These are phyloP conservation scores for Pestalotiopsis sp. DNA, from an alignment of 2,329 filamentous ascomycete genomes.

Conservation along the genomic window DNA sequence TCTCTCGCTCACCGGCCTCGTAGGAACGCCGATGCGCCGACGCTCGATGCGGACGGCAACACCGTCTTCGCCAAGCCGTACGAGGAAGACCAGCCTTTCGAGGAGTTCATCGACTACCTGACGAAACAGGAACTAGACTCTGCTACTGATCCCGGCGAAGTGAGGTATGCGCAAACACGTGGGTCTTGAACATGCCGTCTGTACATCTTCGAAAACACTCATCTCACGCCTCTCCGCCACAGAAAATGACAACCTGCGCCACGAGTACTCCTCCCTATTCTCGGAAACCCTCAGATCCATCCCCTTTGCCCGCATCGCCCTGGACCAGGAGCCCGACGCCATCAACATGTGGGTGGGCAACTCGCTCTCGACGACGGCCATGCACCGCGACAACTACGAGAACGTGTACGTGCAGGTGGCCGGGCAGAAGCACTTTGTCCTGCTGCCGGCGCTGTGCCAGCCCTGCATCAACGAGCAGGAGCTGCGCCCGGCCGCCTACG, in stretches of 20 bases:
- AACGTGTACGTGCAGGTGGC: constrained; percentile 80
- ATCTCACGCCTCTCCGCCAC: background rate
- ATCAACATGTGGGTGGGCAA: constrained; percentile 86
- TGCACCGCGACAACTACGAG: constrained; percentile 85
- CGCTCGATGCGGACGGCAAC: constrained; percentile 31
- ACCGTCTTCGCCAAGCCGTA: constrained; percentile 71
- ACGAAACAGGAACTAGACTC: constrained; percentile 54
- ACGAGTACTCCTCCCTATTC: constrained; percentile 70
- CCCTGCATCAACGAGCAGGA: constrained; percentile 68
- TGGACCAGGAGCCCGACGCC: constrained; percentile 69
- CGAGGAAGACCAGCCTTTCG: constrained; percentile 67
- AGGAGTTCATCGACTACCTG: constrained; percentile 63
- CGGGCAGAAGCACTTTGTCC: constrained; percentile 73
- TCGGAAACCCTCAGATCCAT: constrained; percentile 65
- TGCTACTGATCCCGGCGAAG: constrained; percentile 42
- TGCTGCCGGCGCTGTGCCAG: constrained; percentile 72
- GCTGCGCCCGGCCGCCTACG: constrained; percentile 63
- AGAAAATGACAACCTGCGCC: constrained; percentile 81
- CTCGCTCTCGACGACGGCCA: constrained; percentile 66
- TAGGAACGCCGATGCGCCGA: constrained; percentile 56
- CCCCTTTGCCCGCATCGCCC: constrained; percentile 73
- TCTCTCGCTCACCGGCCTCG: constrained; percentile 17
- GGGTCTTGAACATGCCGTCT: constrained; percentile 27
- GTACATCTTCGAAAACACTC: background rate
- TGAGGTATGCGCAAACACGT: constrained; percentile 78